phyloP scores from a whole-genome alignment of 2,329 filamentous ascomycete genomes.

The Westerdykella ornata region DNA sequence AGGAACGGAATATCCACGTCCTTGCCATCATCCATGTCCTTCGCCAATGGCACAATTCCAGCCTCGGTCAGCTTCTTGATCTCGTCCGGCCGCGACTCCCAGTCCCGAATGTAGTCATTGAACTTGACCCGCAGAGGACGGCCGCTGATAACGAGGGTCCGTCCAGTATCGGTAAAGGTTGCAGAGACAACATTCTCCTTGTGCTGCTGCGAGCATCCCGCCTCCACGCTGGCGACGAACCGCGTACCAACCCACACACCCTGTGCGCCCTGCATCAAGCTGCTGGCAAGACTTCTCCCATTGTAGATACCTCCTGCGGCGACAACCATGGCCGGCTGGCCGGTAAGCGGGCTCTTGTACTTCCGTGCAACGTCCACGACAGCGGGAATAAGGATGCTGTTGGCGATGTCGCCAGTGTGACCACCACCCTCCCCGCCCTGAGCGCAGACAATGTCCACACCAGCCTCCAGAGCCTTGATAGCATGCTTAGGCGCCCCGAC shows the following conservation, averaged over 20 bases:
- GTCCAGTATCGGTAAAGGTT: slow-evolving; percentile 68
- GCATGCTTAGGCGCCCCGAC: slow-evolving; percentile 89
- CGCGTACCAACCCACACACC: slow-evolving; percentile 94
- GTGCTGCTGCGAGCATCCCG: slow-evolving; percentile 71
- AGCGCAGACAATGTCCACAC: slow-evolving; percentile 85
- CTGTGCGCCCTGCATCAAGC: slow-evolving; percentile 77
- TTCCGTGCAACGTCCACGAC: slow-evolving; percentile 74
- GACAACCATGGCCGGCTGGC: slow-evolving; percentile 68
- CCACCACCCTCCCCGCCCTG: slow-evolving; percentile 92
- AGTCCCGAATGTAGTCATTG: slow-evolving; percentile 76
- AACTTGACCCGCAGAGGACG: slow-evolving; percentile 71
- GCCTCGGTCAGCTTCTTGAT: slow-evolving; percentile 68
- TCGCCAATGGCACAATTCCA: slow-evolving; percentile 73
- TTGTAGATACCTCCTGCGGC: slow-evolving; percentile 85
- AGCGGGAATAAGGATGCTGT: slow-evolving; percentile 76
- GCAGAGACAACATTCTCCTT: slow-evolving; percentile 80
- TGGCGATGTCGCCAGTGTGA: slow-evolving; percentile 83
- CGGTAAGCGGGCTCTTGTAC: slow-evolving; percentile 66
- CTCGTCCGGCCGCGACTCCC: slow-evolving; percentile 70
- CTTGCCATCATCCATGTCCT: slow-evolving; percentile 74
- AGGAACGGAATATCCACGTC: slow-evolving; percentile 81
- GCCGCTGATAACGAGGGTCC: slow-evolving; percentile 76
- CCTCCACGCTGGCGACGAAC: slow-evolving; percentile 79
- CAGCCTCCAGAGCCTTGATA: slow-evolving; percentile 75
- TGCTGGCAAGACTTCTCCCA: slow-evolving; percentile 71